phyloP scores from a whole-genome alignment of 768 basidiomycete species.

The Pleurotus pulmonarius region DNA sequence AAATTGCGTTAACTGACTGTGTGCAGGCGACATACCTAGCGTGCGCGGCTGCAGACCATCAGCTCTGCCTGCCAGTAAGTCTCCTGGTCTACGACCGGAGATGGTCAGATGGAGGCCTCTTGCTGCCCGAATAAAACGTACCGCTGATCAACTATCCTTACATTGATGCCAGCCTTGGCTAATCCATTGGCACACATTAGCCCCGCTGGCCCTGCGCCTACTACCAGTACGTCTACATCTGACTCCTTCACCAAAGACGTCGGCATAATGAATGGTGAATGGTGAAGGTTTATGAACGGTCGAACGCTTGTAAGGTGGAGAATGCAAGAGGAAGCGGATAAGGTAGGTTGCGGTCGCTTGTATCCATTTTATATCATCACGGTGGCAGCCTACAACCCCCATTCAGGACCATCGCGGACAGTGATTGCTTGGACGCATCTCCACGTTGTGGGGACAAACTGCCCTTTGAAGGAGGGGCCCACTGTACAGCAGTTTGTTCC shows the following conservation, averaged over 20 bases:
- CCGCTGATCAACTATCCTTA: conserved; percentile 61
- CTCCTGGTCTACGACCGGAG: conserved; percentile 31
- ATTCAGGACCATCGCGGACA: background rate
- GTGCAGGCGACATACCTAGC: conserved; percentile 15
- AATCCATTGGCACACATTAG: conserved; percentile 70
- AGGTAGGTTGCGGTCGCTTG: background rate
- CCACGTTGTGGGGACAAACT: background rate
- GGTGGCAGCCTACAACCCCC: background rate
- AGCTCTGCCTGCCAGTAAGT: conserved; percentile 52
- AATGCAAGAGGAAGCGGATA: background rate
- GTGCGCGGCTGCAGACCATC: conserved; percentile 59
- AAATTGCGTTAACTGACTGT: too few relatives aligned
- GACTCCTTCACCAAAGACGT: conserved; percentile 25
- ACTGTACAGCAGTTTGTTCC: background rate
- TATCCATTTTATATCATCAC: background rate
- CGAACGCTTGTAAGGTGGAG: background rate
- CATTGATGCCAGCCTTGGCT: conserved; percentile 50
- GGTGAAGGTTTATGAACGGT: background rate
- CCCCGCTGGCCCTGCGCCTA: conserved; percentile 60
- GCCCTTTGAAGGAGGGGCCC: background rate
- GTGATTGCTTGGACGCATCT: background rate
- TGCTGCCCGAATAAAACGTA: conserved; percentile 14
- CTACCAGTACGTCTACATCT: conserved; percentile 55
- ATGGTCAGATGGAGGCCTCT: conserved; percentile 1
- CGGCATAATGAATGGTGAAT: conserved; percentile 16